Evolutionary conservation across 129 eudicot species (phyloP).

Genomic region (Tagetes erecta): DNA sequence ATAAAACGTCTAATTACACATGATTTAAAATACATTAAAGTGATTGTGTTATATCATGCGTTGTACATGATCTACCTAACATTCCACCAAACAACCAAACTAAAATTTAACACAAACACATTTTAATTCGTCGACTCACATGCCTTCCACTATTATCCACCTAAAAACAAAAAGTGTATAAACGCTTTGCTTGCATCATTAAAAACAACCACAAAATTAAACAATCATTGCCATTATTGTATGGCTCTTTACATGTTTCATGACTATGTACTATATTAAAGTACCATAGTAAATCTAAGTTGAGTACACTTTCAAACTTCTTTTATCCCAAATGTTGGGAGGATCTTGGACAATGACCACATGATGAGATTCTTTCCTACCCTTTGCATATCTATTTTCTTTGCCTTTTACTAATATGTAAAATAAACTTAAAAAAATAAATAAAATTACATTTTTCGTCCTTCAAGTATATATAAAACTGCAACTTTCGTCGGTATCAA

Average conservation of each 20-base stretch:
- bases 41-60: too few species aligned
- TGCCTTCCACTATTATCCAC: not conserved
- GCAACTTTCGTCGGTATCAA: too few species aligned
- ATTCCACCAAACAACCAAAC: too few species aligned
- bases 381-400: not conserved
- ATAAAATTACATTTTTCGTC: not conserved
- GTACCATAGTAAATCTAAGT: conserved; percentile 14
- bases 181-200: not conserved
- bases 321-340: conserved; percentile 23
- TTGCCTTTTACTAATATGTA: not conserved
- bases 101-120: too few species aligned
- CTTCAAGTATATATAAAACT: not conserved
- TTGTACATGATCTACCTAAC: too few species aligned
- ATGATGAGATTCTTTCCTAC: conserved; percentile 7
- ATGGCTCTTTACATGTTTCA: not conserved
- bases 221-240: not conserved
- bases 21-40: too few species aligned
- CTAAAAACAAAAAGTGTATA: not conserved
- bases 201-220: not conserved
- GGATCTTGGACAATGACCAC: conserved; percentile 9
- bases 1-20: too few species aligned
- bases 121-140: too few species aligned
- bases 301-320: conserved; percentile 4
- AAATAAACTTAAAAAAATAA: not conserved
- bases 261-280: not conserved